A percentile compares a stretch with the other conserved stretches of the same genome.
Evolutionary conservation across 1,139 yeast genomes (phyloP).

Genomic region (Geotrichum restrictum): DNA sequence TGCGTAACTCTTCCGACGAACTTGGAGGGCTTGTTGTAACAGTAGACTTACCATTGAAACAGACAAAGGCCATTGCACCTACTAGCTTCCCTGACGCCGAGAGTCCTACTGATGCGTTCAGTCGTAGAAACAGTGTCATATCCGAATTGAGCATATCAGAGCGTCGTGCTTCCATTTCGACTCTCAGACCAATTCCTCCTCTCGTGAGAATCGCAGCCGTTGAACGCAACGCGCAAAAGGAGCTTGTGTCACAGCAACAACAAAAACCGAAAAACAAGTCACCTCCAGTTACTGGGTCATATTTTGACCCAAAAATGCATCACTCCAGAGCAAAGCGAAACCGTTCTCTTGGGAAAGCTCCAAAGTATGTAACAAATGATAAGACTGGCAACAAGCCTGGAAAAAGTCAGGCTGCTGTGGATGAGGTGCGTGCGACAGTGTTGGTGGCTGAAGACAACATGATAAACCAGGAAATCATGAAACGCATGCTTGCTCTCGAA

Average conservation of each 20-base stretch:
- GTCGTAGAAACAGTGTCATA: background rate
- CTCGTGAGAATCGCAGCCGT: background rate
- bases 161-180: background rate
- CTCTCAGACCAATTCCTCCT: background rate
- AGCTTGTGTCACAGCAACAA: background rate
- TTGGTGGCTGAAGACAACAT: constrained; percentile 92
- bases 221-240: too few species aligned
- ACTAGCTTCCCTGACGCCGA: background rate
- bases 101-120: background rate
- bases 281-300: background rate
- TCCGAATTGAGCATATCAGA: background rate
- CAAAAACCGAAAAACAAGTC: background rate
- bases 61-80: background rate
- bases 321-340: background rate
- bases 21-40: constrained; percentile 10
- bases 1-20: constrained; percentile 4
- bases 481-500: constrained; percentile 75
- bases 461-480: constrained; percentile 88
- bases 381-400: background rate
- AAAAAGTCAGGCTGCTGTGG: background rate
- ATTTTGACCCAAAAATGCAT: background rate
- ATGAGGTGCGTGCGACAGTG: constrained; percentile 38
- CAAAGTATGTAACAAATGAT: background rate
- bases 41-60: constrained; percentile 12
- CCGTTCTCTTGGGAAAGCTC: background rate